Percentiles rank a stretch among this genome's conserved stretches.
Conservation (phyloP, 371 early-diverging fungal species). For the Lichtheimia ornata region DNA sequence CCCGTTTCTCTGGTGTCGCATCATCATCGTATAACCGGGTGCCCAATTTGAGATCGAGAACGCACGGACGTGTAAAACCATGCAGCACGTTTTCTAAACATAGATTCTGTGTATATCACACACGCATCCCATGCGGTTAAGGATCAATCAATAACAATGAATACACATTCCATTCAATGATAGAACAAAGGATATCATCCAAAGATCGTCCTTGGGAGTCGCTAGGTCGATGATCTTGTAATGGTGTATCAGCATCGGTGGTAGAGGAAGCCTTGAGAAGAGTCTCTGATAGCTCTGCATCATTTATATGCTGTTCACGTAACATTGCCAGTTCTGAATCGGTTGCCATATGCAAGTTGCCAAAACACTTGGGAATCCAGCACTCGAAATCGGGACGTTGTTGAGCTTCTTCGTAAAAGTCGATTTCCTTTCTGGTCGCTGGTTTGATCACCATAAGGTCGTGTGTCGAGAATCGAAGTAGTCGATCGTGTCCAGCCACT, state of each 20-base stretch:
- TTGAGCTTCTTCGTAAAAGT: conserved; percentile 66
- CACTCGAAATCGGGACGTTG: conserved; percentile 55
- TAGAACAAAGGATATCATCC: conserved; percentile 54
- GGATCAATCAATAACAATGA: conserved; percentile 1
- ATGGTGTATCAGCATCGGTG: no score
- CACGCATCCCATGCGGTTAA: conserved; percentile 10
- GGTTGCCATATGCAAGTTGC: conserved; percentile 52
- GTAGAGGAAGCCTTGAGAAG: background rate
- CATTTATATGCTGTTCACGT: conserved; percentile 13
- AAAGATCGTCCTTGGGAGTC: conserved; percentile 17
- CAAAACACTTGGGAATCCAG: conserved; percentile 74
- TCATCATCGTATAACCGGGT: conserved; percentile 61
- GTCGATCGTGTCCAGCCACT: conserved; percentile 71
- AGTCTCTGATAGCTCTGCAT: background rate
- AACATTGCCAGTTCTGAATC: conserved; percentile 31
- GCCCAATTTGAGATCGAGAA: conserved; percentile 84
- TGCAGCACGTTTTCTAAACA: conserved; percentile 76
- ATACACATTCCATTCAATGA: background rate
- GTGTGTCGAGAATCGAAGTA: conserved; percentile 49
- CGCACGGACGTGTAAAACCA: conserved; percentile 69
- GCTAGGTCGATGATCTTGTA: background rate
- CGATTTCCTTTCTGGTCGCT: conserved; percentile 50
- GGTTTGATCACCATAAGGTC: conserved; percentile 72
- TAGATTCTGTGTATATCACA: conserved; percentile 42
- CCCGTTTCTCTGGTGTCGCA: conserved; percentile 63